phyloP scores from a whole-genome alignment of 257 asterid genomes.

The Mentha longifolia region DNA sequence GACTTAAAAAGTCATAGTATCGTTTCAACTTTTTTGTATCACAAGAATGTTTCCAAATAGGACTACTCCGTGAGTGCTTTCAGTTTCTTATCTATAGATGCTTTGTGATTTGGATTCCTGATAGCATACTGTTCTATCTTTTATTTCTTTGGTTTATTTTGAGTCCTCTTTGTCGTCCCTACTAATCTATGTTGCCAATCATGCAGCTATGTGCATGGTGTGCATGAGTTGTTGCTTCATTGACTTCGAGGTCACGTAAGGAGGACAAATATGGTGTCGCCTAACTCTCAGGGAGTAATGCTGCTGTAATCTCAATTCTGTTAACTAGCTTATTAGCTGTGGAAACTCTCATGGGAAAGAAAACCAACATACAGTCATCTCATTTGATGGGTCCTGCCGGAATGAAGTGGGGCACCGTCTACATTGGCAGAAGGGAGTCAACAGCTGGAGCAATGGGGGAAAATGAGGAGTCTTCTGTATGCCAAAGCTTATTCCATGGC shows the following conservation, averaged over 20 bases:
- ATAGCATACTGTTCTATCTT: not conserved
- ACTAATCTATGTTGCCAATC: constrained; percentile 35
- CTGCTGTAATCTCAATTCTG: constrained; percentile 72
- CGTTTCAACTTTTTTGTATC: not conserved
- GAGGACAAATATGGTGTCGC: constrained; percentile 95
- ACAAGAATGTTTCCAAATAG: not conserved
- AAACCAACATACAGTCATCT: constrained; percentile 66
- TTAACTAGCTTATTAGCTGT: constrained; percentile 76
- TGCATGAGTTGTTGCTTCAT: constrained; percentile 70
- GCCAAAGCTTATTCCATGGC: constrained; percentile 79
- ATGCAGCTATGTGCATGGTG: constrained; percentile 86
- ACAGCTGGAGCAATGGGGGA: constrained; percentile 56
- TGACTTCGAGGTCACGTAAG: constrained; percentile 81
- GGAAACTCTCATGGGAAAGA: constrained; percentile 88
- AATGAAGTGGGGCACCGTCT: constrained; percentile 83
- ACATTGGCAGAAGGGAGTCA: constrained; percentile 71
- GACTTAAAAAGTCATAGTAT: not conserved
- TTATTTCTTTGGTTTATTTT: not conserved
- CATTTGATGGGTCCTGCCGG: constrained; percentile 76
- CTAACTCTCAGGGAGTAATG: constrained; percentile 86
- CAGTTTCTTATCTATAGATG: not conserved
- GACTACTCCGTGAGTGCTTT: too few relatives aligned
- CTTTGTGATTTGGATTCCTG: constrained; percentile 6
- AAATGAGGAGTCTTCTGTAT: constrained; percentile 72
- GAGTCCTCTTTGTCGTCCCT: not conserved